Evolutionary conservation across 345 rosid genomes (phyloP).

Genomic region (Excoecaria cochinchinensis): DNA sequence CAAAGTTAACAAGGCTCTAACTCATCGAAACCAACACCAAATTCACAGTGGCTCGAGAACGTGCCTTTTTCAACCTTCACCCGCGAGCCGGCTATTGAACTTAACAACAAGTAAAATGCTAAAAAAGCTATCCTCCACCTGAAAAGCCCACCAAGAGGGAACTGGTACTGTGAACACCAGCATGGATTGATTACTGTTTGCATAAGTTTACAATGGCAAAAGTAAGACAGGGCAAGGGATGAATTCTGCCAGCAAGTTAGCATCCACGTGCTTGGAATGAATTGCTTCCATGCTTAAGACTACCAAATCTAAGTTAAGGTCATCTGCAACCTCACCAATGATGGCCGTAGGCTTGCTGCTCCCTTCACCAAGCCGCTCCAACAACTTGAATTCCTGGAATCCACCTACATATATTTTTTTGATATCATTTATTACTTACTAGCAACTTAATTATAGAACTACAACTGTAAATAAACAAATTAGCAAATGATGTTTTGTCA

Average conservation of each 20-base stretch:
- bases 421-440: background rate
- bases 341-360: slow-evolving; percentile 80
- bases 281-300: slow-evolving; percentile 96
- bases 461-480: background rate
- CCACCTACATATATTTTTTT: slow-evolving; percentile 47
- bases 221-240: slow-evolving; percentile 92
- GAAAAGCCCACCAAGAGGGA: slow-evolving; percentile 22
- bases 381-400: slow-evolving; percentile 75
- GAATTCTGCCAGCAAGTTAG: slow-evolving; percentile 88
- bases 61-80: background rate
- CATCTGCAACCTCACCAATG: slow-evolving; percentile 97
- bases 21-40: background rate
- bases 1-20: background rate
- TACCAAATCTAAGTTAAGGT: slow-evolving; percentile 76
- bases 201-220: slow-evolving; percentile 52
- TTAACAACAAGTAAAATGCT: background rate
- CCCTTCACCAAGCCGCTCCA: slow-evolving; percentile 89
- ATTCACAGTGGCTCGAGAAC: background rate
- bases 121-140: slow-evolving; percentile 18
- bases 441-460: background rate
- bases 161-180: slow-evolving; percentile 19
- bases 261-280: slow-evolving; percentile 95
- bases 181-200: background rate
- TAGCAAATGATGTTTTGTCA: background rate
- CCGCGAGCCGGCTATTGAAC: background rate